Evolutionary conservation across 306 rosid genomes (phyloP).

Genomic region (Pterocarpus santalinus): DNA sequence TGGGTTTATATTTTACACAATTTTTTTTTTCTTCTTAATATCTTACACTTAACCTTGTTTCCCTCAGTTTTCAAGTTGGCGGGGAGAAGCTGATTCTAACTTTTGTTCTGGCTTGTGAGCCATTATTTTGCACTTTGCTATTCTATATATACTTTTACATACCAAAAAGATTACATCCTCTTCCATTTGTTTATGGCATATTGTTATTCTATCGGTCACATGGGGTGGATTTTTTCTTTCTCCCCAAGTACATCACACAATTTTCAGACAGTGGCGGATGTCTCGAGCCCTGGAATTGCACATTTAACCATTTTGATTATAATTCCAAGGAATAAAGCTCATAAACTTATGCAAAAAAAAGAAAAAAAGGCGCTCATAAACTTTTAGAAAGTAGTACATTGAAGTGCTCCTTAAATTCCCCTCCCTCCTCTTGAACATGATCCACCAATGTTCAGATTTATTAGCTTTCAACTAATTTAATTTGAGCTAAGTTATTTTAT

Average conservation of each 20-base stretch:
- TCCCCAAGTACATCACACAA: neutral
- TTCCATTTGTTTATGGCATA: constrained; percentile 30
- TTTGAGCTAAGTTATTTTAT: too few relatives aligned
- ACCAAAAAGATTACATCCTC: constrained; percentile 5
- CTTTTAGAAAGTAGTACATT: too few relatives aligned
- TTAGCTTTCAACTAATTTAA: too few relatives aligned
- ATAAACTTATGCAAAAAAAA: too few relatives aligned
- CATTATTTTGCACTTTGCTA: constrained; percentile 6
- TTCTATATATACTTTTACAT: neutral
- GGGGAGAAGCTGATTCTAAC: constrained; percentile 44
- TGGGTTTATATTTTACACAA: constrained; percentile 19
- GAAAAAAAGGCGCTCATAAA: too few relatives aligned
- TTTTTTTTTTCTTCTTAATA: neutral
- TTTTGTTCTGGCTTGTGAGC: constrained; percentile 30
- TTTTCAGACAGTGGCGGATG: neutral
- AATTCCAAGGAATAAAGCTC: neutral
- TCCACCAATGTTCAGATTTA: too few relatives aligned
- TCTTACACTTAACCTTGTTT: constrained; percentile 33
- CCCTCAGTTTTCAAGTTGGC: constrained; percentile 41
- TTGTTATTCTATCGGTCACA: neutral
- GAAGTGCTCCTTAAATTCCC: too few relatives aligned
- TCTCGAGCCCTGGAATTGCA: neutral
- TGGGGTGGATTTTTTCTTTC: neutral
- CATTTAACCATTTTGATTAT: neutral
- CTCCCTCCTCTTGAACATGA: too few relatives aligned